These are phyloP conservation scores for Chara braunii DNA, from an alignment of 139 green algal species.

Conservation along the genomic window DNA sequence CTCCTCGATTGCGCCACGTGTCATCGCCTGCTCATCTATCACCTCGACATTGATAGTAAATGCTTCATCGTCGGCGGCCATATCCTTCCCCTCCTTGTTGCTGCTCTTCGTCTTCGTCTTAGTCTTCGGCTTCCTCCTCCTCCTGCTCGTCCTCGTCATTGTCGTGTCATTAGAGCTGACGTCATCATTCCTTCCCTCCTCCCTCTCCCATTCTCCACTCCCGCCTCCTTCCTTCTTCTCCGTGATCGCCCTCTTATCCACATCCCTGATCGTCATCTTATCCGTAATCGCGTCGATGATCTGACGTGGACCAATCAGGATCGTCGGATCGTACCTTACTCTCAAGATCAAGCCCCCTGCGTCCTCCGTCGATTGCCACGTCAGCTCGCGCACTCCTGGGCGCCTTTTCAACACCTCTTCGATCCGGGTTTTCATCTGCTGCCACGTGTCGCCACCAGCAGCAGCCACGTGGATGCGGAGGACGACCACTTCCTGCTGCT, in stretches of 20 bases:
- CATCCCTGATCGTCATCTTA: too few relatives aligned
- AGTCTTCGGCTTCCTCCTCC: conserved; percentile 1
- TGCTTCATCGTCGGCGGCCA: background rate
- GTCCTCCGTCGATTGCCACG: background rate
- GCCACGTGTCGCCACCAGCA: background rate
- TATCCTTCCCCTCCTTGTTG: conserved; percentile 2
- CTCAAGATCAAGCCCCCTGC: conserved; percentile 2
- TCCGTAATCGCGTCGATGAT: conserved; percentile 62
- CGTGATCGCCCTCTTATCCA: too few relatives aligned
- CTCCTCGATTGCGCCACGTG: background rate
- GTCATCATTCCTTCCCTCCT: background rate
- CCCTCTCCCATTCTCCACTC: background rate
- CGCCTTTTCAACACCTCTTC: background rate
- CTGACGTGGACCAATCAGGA: conserved; percentile 55
- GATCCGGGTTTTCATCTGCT: background rate
- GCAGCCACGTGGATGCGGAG: background rate
- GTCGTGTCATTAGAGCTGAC: background rate
- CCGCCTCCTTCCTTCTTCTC: too few relatives aligned
- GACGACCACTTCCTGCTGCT: background rate
- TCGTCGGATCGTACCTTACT: conserved; percentile 55
- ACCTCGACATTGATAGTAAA: background rate
- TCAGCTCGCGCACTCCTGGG: background rate
- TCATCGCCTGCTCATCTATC: background rate
- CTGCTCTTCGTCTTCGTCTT: conserved; percentile 10
- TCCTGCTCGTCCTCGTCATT: background rate